Evolutionary conservation across 495 filamentous ascomycete genomes (phyloP).

Genomic region (Platismatia glauca): DNA sequence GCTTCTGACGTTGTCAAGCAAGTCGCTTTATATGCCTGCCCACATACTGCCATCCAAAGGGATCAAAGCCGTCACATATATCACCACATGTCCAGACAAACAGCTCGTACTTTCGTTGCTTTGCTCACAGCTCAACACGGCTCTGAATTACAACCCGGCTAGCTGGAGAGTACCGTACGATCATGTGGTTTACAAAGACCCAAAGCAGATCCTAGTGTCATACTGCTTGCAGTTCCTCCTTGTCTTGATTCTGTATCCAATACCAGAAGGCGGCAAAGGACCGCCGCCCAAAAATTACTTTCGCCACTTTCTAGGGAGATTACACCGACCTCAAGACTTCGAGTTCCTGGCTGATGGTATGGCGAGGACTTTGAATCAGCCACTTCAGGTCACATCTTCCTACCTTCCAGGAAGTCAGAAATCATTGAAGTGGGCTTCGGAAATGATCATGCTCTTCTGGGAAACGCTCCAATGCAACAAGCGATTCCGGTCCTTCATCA

Average conservation of each 20-base stretch:
- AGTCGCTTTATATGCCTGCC: constrained; percentile 87
- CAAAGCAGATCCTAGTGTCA: constrained; percentile 84
- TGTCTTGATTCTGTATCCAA: constrained; percentile 77
- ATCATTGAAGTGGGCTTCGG: constrained; percentile 78
- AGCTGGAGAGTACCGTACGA: constrained; percentile 94
- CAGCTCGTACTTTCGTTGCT: constrained; percentile 80
- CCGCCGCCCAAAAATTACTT: constrained; percentile 75
- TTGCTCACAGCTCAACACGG: constrained; percentile 94
- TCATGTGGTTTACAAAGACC: constrained; percentile 85
- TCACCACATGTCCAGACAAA: constrained; percentile 79
- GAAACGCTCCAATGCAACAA: constrained; percentile 97
- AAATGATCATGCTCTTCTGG: constrained; percentile 98
- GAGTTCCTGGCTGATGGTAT: constrained; percentile 96
- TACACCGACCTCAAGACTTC: constrained; percentile 94
- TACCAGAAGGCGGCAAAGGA: constrained; percentile 63
- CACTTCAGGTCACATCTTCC: constrained; percentile 77
- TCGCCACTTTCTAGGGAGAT: constrained; percentile 79
- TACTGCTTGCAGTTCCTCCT: constrained; percentile 90
- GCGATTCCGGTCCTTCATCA: constrained; percentile 91
- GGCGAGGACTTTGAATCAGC: constrained; percentile 86
- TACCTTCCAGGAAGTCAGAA: constrained; percentile 84
- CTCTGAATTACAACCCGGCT: constrained; percentile 92
- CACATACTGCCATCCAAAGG: constrained; percentile 72
- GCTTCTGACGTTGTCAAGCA: constrained; percentile 75
- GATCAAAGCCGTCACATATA: constrained; percentile 79